Base-by-base conservation (phyloP, 768 basidiomycete genomes). In the Erythrobasidium yunnanense region DNA sequence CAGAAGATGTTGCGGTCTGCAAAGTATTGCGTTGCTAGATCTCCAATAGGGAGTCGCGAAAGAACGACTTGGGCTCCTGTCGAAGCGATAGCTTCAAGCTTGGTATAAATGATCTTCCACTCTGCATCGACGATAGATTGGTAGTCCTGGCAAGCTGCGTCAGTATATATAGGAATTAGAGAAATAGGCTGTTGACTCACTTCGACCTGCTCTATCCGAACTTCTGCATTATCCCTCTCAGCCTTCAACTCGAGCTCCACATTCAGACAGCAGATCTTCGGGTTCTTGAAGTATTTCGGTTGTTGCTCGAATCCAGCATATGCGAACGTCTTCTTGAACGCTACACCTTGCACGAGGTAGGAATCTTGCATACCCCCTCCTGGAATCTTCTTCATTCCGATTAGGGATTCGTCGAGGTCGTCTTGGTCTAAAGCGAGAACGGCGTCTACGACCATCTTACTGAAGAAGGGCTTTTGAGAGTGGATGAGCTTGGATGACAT, bases 401-500 rank as follows among this genome's bases (percentile, higher is more conserved):
- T 96, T 69, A 97, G 82, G 8, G 86, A 88, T 74, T 96, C 92
- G 75, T 99, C 90, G 54, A 97, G 82, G 71, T 95, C 90, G 47
- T 87, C 83, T 73, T 88, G 90, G 77, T 97, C 92, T 33, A 97
- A 81, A 60, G 84, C 90, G 69, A 85, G 83, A 53, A 99, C 90
- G 35, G 95, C 92, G 73, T 97, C 90, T 51, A 99, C 95, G 54
- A 95, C 95, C 92, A 99, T 97, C 70, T 87, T 84, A 11, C 92
- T 88, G 80, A 99, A 99, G 80, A 97, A 97, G 0, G 93, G 95
- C 74, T 95, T 97, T 78, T 96, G 90, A 15, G 90, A 90, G 76
- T 96, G 93, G 72, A 99, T 96, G 68, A 97, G 84, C 77, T 97
- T 99, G 68, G 93, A 97, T 17, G 95, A 97, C 93, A 97, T 96